Base-by-base conservation (phyloP, 2,329 filamentous ascomycete species). In the Fusarium sp. region DNA sequence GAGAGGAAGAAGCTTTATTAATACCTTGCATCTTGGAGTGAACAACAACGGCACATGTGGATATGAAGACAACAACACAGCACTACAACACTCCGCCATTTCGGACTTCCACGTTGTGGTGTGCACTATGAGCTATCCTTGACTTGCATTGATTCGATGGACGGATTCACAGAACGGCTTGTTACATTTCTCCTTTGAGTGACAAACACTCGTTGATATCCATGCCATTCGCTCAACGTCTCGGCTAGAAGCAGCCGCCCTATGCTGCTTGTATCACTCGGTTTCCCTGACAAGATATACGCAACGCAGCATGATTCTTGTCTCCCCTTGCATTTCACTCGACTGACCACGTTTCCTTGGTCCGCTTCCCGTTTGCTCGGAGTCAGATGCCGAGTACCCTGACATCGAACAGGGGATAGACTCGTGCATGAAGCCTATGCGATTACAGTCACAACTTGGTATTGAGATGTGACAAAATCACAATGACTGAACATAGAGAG, bases 211-310 rank as follows among this genome's bases (percentile, higher is more conserved):
- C 55, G n/a, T 63, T 59, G 43, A 41, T 43, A n/a, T 34, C 48
- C 42, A 30, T 55, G 45, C 42, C 28, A 69, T 71, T 72, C 54
- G 49, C 27, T 30, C 30, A 25, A n/a, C 16, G 21, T 51, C 47
- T 63, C 69, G 69, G 69, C 65, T 72, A 59, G 61, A 53, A 34
- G 60, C 69, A 71, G 55, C 47, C 51, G 68, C 68, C 65, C 48
- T 59, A 72, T 53, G 30, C 27, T 55, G 50, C 55, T 53, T 40
- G 63, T 71, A 47, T 37, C 37, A 71, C 68, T 51, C 32, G 45
- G 68, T 69, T 71, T 63, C 67, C 63, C 43, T 37, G 66, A 21
- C 66, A 70, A 62, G 61, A 32, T n/a, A 54, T 41, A 59, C 49
- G 18, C 53, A 46, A 18, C 48, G 20, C 47, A n/a, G 14, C 49